Evolutionary conservation across 2,329 filamentous ascomycete genomes (phyloP).

Genomic region (Penicillium vulpinum): DNA sequence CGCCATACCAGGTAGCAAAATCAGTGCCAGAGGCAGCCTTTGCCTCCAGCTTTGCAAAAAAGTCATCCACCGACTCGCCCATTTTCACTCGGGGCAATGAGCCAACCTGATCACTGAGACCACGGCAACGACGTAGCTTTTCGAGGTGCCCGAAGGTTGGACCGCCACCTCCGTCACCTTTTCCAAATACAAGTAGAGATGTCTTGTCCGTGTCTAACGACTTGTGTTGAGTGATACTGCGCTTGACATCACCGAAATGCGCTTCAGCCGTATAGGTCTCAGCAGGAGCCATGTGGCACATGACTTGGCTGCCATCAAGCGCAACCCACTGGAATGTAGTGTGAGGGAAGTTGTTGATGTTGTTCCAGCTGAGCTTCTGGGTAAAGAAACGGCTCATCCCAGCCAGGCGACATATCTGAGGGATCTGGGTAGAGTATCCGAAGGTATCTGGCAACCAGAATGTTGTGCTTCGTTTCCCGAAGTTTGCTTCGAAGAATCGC

Average conservation of each 20-base stretch:
- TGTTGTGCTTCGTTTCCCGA: conserved; percentile 82
- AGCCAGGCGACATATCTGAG: conserved; percentile 88
- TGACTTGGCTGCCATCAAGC: conserved; percentile 90
- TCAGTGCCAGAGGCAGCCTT: conserved; percentile 67
- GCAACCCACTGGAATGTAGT: conserved; percentile 99
- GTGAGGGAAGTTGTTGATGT: conserved; percentile 98
- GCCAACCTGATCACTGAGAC: conserved; percentile 83
- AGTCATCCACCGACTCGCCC: conserved; percentile 88
- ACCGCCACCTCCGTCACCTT: conserved; percentile 93
- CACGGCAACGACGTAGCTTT: conserved; percentile 88
- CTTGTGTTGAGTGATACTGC: conserved; percentile 90
- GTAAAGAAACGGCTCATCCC: conserved; percentile 97
- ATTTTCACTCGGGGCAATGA: conserved; percentile 83
- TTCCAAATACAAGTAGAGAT: conserved; percentile 89
- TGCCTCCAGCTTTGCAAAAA: conserved; percentile 81
- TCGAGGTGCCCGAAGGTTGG: conserved; percentile 93
- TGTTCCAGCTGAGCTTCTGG: conserved; percentile 99
- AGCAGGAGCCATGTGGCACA: conserved; percentile 95
- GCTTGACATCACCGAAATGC: conserved; percentile 89
- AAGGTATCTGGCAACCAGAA: conserved; percentile 99
- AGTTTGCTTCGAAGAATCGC: conserved; percentile 88
- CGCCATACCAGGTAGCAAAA: conserved; percentile 95
- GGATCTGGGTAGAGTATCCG: conserved; percentile 92
- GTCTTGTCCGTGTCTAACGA: conserved; percentile 90
- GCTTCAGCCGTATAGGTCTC: conserved; percentile 96